Base-by-base conservation (phyloP, 345 rosid species). In the Lepidium sativum region DNA sequence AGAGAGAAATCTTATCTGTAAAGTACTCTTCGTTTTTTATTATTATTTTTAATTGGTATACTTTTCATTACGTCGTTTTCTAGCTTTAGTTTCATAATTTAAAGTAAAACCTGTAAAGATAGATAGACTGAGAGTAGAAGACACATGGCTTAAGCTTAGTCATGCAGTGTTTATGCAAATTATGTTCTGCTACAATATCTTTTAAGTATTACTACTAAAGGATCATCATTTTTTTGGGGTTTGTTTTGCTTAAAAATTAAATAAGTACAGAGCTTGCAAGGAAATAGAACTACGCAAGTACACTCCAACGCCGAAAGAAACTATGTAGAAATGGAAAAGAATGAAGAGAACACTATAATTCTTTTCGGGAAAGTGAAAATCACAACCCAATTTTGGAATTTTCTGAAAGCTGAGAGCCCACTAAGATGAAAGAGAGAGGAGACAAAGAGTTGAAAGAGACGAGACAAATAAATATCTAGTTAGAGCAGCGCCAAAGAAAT, bases 221-320 rank as follows among this genome's bases (percentile, higher is more conserved):
- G 7, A 59, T 59, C 27, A 59, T 42, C 16, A 43, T n/a, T n/a
- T 6, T 42, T 59, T 31, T 17, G 7, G 14, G 48, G 6, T 40
- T 43, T 60, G 32, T 17, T 60, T 17, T 44, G 31, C 41, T 31
- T 60, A 17, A 31, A 8, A 60, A 43, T 32, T 13, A 27, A 0
- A 61, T 45, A 60, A 44, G 20, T 10, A 32, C 43, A 1, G 16
- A 59, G 47, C 34, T 61, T 45, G 54, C 38, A 50, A 33, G 51
- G 35, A 70, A 45, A 54, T 54, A n/a, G 40, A 40, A 51, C 44
- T 15, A 25, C 18, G 52, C 9, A 71, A 71, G 44, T 47, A 71
- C 64, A 71, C 23, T 1, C 59, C 23, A 14, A 34, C 10, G 25
- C 64, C 51, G 47, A 65, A 63, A 40, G 29, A 33, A 55, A 49